These are phyloP conservation scores for Dactylonectria macrodidyma DNA, from an alignment of 2,329 filamentous ascomycete genomes.

Conservation along the genomic window DNA sequence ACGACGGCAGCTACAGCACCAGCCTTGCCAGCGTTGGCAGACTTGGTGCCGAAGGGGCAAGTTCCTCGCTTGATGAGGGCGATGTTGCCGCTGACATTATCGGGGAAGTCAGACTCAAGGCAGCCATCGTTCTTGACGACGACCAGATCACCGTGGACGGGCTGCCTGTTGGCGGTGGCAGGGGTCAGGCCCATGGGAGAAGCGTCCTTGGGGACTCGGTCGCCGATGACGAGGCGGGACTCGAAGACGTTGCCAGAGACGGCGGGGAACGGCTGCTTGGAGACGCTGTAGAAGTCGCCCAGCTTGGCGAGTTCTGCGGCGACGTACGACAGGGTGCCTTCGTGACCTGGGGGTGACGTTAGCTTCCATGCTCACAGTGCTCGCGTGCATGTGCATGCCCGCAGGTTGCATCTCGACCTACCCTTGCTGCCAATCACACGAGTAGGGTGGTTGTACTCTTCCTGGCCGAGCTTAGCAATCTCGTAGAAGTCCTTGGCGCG, in stretches of 20 bases:
- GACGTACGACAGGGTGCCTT: slow-evolving; percentile 76
- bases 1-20: slow-evolving; percentile 81
- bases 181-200: slow-evolving; percentile 77
- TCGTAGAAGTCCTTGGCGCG: slow-evolving; percentile 74
- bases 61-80: slow-evolving; percentile 79
- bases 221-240: slow-evolving; percentile 70
- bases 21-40: slow-evolving; percentile 75
- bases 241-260: slow-evolving; percentile 73
- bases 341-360: slow-evolving; percentile 64
- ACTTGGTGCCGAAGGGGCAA: slow-evolving; percentile 82
- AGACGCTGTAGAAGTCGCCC: slow-evolving; percentile 73
- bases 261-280: slow-evolving; percentile 76
- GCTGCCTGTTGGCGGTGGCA: slow-evolving; percentile 71
- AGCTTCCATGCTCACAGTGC: slow-evolving; percentile 5
- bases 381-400: not conserved
- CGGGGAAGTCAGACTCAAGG: slow-evolving; percentile 73
- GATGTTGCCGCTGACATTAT: slow-evolving; percentile 72
- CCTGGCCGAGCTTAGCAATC: slow-evolving; percentile 71
- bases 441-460: slow-evolving; percentile 78
- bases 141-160: slow-evolving; percentile 72
- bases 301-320: slow-evolving; percentile 67
- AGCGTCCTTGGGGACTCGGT: slow-evolving; percentile 65
- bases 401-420: slow-evolving; percentile 50
- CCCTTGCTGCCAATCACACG: slow-evolving; percentile 79
- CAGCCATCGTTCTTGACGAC: slow-evolving; percentile 76